phyloP scores from a whole-genome alignment of 768 basidiomycete genomes.

The Tulasnella sp. region DNA sequence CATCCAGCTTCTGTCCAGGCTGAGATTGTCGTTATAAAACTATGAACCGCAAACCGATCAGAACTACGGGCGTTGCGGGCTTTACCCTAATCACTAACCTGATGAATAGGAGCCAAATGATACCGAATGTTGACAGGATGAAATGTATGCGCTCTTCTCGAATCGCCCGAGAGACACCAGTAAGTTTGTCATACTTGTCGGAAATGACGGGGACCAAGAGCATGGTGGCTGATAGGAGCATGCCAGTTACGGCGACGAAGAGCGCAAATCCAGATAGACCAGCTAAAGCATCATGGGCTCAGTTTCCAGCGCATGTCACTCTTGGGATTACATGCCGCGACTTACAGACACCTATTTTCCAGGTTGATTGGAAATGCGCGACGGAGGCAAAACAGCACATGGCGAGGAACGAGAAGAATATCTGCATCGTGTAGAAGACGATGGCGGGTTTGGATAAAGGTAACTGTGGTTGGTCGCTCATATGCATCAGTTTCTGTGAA shows the following conservation, averaged over 20 bases:
- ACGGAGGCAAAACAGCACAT: slow-evolving; percentile 88
- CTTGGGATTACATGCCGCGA: slow-evolving; percentile 20
- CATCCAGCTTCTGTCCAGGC: slow-evolving; percentile 87
- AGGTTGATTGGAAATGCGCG: slow-evolving; percentile 79
- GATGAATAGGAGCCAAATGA: slow-evolving; percentile 56
- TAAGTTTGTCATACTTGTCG: slow-evolving; percentile 76
- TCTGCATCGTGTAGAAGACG: slow-evolving; percentile 63
- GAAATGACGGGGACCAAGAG: slow-evolving; percentile 68
- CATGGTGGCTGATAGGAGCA: slow-evolving; percentile 65
- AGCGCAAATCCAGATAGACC: slow-evolving; percentile 80
- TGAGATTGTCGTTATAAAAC: slow-evolving; percentile 24
- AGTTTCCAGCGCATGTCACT: background rate
- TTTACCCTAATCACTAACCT: slow-evolving; percentile 36
- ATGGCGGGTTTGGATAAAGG: slow-evolving; percentile 78
- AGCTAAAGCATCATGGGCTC: slow-evolving; percentile 38
- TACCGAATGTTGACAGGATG: slow-evolving; percentile 67
- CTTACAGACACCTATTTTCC: slow-evolving; percentile 77
- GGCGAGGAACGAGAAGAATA: slow-evolving; percentile 87
- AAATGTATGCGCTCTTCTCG: slow-evolving; percentile 75
- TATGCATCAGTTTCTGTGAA: slow-evolving; percentile 8
- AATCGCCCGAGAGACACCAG: slow-evolving; percentile 66
- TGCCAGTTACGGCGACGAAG: slow-evolving; percentile 62
- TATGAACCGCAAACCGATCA: slow-evolving; percentile 9
- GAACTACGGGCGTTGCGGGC: background rate
- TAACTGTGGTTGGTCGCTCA: slow-evolving; percentile 42